Evolutionary conservation across 108 stramenopile genomes (phyloP), one percentile per base, ranked within the genome.

Genomic region (Mediolabrus comicus): DNA sequence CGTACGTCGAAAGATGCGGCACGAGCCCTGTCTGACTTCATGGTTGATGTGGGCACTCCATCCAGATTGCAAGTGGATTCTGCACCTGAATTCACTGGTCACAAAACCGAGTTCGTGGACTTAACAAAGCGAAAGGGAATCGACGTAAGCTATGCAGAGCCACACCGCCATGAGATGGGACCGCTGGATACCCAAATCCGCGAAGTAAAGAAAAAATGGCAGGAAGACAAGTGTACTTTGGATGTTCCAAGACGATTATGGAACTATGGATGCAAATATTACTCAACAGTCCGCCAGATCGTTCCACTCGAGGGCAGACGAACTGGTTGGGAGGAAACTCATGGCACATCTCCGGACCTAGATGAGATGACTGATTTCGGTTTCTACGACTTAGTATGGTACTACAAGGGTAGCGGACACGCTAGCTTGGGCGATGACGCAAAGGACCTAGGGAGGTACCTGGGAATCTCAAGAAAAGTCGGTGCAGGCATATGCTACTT

Each of bases 361-460:
- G 71, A 74, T 3, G 70, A 82, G 25, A 67, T 53, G 13, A 11
- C 67, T 0, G 75, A 82, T n/a, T 82, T 82, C 30, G 59, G 6
- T 1, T 82, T 71, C 39, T 82, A 72, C 43, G 70, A 81, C 33
- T 34, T 24, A 26, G 73, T 73, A 2, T 80, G 79, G 79, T 80
- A 54, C 58, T 36, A 19, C 12, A n/a, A 5, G 31, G 71, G 62
- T 28, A n/a, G n/a, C n/a, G 54, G 36, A n/a, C 63, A 34, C 33
- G 5, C 33, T 4, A 34, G 5, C 5, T 4, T 34, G 33, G 4
- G 63, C 19, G 10, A 59, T 10, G 65, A 31, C 19, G 10, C 33
- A 34, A 34, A 7, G 7, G 7, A 34, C 4, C 33, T 34, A 34
- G 33, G 33, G 5, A 4, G 33, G 5, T 34, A 7, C 5, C 4